Conservation (phyloP, 345 rosid genomes). For the Camelina hispida region DNA sequence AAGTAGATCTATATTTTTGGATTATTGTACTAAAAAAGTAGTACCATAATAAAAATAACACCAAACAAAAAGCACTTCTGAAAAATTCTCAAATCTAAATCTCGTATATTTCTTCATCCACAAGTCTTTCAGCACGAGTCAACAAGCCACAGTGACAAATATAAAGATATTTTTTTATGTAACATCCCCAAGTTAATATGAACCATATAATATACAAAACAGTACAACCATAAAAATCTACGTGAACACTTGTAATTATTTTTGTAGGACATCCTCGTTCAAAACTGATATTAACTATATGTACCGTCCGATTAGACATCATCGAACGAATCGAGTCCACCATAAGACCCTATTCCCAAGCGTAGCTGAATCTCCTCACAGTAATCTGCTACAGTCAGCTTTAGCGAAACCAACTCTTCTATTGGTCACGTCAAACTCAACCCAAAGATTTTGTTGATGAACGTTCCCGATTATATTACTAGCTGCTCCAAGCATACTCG, state of each 20-base stretch:
- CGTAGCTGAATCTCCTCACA: constrained; percentile 2
- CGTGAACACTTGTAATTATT: constrained; percentile 29
- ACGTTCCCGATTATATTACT: constrained; percentile 87
- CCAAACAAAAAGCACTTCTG: not conserved
- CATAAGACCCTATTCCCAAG: not conserved
- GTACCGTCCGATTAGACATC: constrained; percentile 35
- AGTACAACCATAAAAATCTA: constrained; percentile 15
- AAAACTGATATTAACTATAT: constrained; percentile 35
- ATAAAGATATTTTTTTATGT: constrained; percentile 6
- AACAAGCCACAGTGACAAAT: constrained; percentile 6
- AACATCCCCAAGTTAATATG: constrained; percentile 12
- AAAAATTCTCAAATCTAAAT: not conserved
- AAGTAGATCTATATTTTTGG: constrained; percentile 10
- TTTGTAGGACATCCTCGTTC: constrained; percentile 31
- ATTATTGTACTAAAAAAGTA: not conserved
- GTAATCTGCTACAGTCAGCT: constrained; percentile 61
- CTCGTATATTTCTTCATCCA: constrained; percentile 8
- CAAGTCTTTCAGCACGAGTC: constrained; percentile 23
- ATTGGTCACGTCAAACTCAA: constrained; percentile 73
- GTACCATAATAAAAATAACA: not conserved
- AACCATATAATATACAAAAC: constrained; percentile 36
- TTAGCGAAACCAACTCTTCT: constrained; percentile 61
- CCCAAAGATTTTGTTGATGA: constrained; percentile 92
- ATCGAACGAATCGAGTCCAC: constrained; percentile 19
- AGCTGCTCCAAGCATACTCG: constrained; percentile 69